These are phyloP conservation scores for Trametes versicolor DNA, from an alignment of 1,284 basidiomycete genomes.

Conservation along the genomic window DNA sequence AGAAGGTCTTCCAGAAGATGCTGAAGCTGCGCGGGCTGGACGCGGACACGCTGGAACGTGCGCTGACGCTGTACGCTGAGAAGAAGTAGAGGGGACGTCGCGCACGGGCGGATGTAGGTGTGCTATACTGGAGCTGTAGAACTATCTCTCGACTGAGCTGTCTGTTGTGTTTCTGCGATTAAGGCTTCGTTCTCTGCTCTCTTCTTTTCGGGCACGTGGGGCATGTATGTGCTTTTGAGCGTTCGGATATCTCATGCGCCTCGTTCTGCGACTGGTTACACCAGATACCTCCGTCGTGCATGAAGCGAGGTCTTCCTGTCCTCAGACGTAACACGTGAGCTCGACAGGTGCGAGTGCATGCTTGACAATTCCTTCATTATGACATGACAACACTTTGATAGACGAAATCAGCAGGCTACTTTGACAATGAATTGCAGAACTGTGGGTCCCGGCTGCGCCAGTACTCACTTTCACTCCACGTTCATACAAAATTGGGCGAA, in stretches of 20 bases:
- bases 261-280: neutral
- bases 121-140: slow-evolving; percentile 24
- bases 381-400: too few relatives aligned
- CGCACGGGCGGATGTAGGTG: neutral
- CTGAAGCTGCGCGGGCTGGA: slow-evolving; percentile 75
- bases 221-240: slow-evolving; percentile 10
- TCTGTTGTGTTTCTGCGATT: slow-evolving; percentile 20
- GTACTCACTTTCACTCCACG: too few relatives aligned
- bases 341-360: too few relatives aligned
- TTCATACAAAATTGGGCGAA: too few relatives aligned
- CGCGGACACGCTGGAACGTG: slow-evolving; percentile 59
- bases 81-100: slow-evolving; percentile 16
- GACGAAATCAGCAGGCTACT: too few relatives aligned
- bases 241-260: neutral
- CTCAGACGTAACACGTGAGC: too few relatives aligned
- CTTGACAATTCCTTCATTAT: too few relatives aligned
- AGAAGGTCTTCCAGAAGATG: slow-evolving; percentile 79
- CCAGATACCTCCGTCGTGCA: too few relatives aligned
- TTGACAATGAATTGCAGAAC: too few relatives aligned
- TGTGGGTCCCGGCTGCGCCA: too few relatives aligned
- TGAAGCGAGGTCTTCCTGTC: too few relatives aligned
- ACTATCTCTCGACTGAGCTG: slow-evolving; percentile 16
- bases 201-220: neutral
- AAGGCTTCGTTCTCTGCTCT: neutral
- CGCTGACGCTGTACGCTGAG: slow-evolving; percentile 48